Evolutionary conservation across 1,284 basidiomycete genomes (phyloP).

Genomic region (Ustilago esculenta): DNA sequence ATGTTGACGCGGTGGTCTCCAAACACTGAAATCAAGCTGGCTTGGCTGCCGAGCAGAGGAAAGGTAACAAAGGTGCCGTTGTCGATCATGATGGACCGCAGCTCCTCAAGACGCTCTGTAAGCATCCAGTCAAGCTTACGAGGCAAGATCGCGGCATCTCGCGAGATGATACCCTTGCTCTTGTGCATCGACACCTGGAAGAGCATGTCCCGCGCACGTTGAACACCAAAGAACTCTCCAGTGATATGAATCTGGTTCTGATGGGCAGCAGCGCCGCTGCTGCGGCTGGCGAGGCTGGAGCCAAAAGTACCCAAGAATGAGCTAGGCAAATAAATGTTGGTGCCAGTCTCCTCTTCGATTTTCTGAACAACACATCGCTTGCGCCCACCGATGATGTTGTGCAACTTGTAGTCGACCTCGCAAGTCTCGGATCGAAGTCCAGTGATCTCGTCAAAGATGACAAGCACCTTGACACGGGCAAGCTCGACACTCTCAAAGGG

Average conservation of each 20-base stretch:
- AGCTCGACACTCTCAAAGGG: constrained; percentile 86
- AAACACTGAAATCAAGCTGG: constrained; percentile 90
- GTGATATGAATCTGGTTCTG: constrained; percentile 92
- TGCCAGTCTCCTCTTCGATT: constrained; percentile 96
- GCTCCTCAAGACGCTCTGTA: constrained; percentile 87
- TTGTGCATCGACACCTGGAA: constrained; percentile 86
- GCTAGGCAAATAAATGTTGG: constrained; percentile 94
- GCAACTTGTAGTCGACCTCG: constrained; percentile 95
- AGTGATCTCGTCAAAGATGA: constrained; percentile 83
- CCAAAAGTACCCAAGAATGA: constrained; percentile 83
- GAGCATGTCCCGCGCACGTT: constrained; percentile 93
- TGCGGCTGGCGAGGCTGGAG: constrained; percentile 69
- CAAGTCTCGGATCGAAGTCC: constrained; percentile 83
- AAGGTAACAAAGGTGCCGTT: constrained; percentile 96
- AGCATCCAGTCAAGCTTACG: constrained; percentile 99
- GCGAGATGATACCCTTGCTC: constrained; percentile 89
- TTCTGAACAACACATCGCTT: constrained; percentile 87
- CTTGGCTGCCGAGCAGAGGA: constrained; percentile 87
- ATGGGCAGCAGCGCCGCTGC: constrained; percentile 65
- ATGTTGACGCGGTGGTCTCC: constrained; percentile 95
- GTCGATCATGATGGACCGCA: constrained; percentile 91
- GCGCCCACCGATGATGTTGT: constrained; percentile 88
- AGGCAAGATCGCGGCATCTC: constrained; percentile 91
- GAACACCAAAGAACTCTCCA: constrained; percentile 95
- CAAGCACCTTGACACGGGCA: constrained; percentile 86